A percentile compares a stretch with the other conserved stretches of the same genome.
These are phyloP conservation scores for Trichosporon ovoides DNA, from an alignment of 1,284 basidiomycete genomes.

Conservation along the genomic window DNA sequence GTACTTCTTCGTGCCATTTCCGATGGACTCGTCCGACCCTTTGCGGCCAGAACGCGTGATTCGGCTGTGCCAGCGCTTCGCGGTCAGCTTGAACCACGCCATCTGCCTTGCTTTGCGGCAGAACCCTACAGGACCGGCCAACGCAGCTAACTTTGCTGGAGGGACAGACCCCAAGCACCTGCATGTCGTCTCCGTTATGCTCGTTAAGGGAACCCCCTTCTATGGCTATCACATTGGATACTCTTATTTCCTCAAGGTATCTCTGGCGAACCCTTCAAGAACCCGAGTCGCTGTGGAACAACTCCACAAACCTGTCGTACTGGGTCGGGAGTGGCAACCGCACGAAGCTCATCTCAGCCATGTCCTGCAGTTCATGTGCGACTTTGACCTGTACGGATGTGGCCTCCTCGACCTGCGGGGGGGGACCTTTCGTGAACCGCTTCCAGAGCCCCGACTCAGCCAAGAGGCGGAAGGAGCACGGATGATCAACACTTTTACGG, in stretches of 20 bases:
- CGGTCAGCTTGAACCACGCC: conserved; percentile 45
- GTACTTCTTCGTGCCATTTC: conserved; percentile 56
- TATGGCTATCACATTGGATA: conserved; percentile 90
- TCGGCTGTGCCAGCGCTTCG: conserved; percentile 43
- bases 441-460: conserved; percentile 42
- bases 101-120: conserved; percentile 46
- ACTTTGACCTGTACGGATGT: conserved; percentile 93
- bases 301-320: conserved; percentile 71
- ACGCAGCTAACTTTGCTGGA: conserved; percentile 30
- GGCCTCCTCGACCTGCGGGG: conserved; percentile 68
- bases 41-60: conserved; percentile 47
- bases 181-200: conserved; percentile 61
- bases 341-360: conserved; percentile 90
- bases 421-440: conserved; percentile 52
- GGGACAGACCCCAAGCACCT: conserved; percentile 45
- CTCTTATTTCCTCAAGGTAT: conserved; percentile 83
- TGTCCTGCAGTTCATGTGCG: conserved; percentile 87
- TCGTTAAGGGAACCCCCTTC: conserved; percentile 92
- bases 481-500: conserved; percentile 29
- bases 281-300: conserved; percentile 67
- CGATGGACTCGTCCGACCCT: conserved; percentile 48
- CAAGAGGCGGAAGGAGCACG: neutral
- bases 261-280: conserved; percentile 65
- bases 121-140: conserved; percentile 31
- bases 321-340: conserved; percentile 68